phyloP scores from a whole-genome alignment of 2,329 filamentous ascomycete genomes.

The Thielaviopsis ethacetica region DNA sequence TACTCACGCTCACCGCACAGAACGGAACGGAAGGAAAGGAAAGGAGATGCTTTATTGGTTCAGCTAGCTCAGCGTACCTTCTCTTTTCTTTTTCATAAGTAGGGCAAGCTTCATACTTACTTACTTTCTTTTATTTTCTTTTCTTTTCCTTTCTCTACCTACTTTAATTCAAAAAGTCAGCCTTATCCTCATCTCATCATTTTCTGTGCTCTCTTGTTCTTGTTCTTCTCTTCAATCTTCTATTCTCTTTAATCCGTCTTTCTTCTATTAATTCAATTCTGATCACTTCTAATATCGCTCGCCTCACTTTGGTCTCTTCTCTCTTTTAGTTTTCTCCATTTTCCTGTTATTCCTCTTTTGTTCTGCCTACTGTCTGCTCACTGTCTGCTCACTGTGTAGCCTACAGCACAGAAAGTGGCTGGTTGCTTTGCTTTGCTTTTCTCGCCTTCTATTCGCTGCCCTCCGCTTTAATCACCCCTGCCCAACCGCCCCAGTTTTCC shows the following conservation, averaged over 20 bases:
- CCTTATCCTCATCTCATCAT: background rate
- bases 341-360: background rate
- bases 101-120: too few species aligned
- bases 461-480: too few species aligned
- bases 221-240: background rate
- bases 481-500: background rate
- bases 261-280: background rate
- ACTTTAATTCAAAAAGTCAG: background rate
- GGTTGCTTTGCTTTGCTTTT: background rate
- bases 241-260: background rate
- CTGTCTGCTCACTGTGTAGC: too few species aligned
- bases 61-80: too few species aligned
- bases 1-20: background rate
- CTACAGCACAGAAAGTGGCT: background rate
- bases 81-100: too few species aligned
- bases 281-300: too few species aligned
- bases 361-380: background rate
- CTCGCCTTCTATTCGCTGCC: background rate
- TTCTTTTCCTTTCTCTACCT: too few species aligned
- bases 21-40: background rate
- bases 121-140: too few species aligned
- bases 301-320: background rate
- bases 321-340: background rate
- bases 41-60: background rate
- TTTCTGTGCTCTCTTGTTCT: background rate